These are phyloP conservation scores for Cyclanthera cordifolia DNA, from an alignment of 306 rosid genomes.

Conservation along the genomic window DNA sequence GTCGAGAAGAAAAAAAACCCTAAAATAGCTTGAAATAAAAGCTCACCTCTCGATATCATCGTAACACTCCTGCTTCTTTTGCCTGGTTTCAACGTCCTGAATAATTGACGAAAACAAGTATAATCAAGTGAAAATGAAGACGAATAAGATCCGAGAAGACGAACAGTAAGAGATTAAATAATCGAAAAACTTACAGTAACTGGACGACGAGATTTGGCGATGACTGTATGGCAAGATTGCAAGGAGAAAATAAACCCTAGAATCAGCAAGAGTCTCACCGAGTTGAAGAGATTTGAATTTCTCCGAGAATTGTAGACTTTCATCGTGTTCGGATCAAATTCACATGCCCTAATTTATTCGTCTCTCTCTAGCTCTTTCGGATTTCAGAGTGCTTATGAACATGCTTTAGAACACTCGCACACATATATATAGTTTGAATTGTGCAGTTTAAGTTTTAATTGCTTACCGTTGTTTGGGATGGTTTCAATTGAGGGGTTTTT, in stretches of 20 bases:
- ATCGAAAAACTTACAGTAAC: constrained; percentile 33
- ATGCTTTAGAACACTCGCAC: no score
- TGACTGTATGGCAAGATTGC: constrained; percentile 22
- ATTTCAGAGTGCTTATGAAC: no score
- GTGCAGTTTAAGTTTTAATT: no score
- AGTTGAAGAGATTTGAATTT: no score
- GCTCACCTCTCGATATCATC: constrained; percentile 67
- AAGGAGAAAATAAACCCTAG: constrained; percentile 1
- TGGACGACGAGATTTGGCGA: constrained; percentile 65
- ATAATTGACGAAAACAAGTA: background rate
- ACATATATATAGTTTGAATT: no score
- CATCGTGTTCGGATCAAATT: no score
- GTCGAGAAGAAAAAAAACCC: background rate
- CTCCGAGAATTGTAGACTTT: no score
- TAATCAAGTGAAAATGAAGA: background rate
- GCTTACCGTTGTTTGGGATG: no score
- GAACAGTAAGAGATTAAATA: background rate
- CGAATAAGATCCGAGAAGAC: background rate
- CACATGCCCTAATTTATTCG: no score
- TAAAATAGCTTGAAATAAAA: background rate
- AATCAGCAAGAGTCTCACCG: background rate
- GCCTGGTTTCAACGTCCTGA: constrained; percentile 64
- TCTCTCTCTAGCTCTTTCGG: no score
- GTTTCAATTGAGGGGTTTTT: no score
- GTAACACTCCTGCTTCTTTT: constrained; percentile 70